Evolutionary conservation across 176 grass and related monocot genomes (phyloP).

Genomic region (Cenchrus purpureus): DNA sequence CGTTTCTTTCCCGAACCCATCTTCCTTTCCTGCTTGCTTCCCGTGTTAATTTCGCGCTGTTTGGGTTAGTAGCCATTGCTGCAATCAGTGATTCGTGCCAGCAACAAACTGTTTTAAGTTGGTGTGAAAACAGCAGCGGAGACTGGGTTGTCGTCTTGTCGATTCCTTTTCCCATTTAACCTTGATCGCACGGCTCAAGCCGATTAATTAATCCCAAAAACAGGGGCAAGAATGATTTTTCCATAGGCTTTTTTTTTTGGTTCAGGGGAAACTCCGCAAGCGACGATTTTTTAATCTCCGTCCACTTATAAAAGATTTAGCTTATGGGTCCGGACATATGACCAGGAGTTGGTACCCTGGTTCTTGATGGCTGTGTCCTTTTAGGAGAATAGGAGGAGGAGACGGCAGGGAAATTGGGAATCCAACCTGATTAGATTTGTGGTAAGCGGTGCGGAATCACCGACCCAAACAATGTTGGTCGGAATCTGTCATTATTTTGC

Average conservation of each 20-base stretch:
- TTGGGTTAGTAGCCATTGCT: neutral
- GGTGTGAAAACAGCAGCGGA: neutral
- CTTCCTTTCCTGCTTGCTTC: neutral
- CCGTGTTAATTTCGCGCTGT: neutral
- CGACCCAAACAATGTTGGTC: slow-evolving; percentile 2
- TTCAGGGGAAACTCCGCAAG: slow-evolving; percentile 15
- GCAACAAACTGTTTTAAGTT: neutral
- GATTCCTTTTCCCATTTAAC: slow-evolving; percentile 16
- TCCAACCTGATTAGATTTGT: slow-evolving; percentile 8
- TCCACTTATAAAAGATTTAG: slow-evolving; percentile 16
- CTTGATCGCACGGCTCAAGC: neutral
- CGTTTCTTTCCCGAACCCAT: neutral
- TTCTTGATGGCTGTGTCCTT: neutral
- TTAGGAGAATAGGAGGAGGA: neutral
- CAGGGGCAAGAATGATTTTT: neutral
- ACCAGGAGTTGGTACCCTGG: neutral
- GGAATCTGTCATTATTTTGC: slow-evolving; percentile 11
- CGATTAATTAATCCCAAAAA: neutral
- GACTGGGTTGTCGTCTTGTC: neutral
- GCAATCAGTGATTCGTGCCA: neutral
- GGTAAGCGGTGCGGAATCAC: neutral
- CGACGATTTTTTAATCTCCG: neutral
- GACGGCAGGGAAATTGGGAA: neutral
- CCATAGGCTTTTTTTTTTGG: neutral
- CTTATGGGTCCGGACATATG: slow-evolving; percentile 2